A percentile compares a stretch with the other conserved stretches of the same genome.
Conservation (phyloP, 2,329 filamentous ascomycete genomes). For the Aspergillus sp. region DNA sequence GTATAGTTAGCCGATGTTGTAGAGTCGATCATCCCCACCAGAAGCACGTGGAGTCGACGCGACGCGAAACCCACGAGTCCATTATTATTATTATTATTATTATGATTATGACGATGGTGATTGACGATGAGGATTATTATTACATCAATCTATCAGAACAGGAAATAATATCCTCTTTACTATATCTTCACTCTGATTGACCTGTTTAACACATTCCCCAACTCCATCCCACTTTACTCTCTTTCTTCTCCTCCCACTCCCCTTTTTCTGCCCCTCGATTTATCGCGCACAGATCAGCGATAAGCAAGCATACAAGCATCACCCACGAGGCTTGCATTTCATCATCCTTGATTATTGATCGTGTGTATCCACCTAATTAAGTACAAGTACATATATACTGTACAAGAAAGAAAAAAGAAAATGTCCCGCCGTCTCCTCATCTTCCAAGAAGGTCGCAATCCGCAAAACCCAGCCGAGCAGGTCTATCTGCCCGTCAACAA, state of each 20-base stretch:
- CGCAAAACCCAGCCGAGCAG: constrained; percentile 21
- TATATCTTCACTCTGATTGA: not conserved
- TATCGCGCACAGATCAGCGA: too few relatives aligned
- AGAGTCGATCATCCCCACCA: constrained; percentile 1
- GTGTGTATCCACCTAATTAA: too few relatives aligned
- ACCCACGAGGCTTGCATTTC: too few relatives aligned
- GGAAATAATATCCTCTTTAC: not conserved
- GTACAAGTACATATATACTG: too few relatives aligned
- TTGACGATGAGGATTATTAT: too few relatives aligned
- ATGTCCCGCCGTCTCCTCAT: constrained; percentile 28
- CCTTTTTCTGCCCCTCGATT: too few relatives aligned
- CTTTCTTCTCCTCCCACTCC: not conserved
- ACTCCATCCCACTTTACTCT: not conserved
- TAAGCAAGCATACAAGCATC: too few relatives aligned
- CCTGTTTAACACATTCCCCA: not conserved
- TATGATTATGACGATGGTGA: too few relatives aligned
- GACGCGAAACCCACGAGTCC: not conserved
- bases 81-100: not conserved
- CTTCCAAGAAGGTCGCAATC: constrained; percentile 33
- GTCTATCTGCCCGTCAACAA: constrained; percentile 32
- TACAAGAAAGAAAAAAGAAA: constrained; percentile 3
- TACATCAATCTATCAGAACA: too few relatives aligned
- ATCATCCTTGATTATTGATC: too few relatives aligned
- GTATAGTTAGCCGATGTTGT: not conserved
- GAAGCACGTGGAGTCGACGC: constrained; percentile 6